phyloP scores from a whole-genome alignment of 2,329 filamentous ascomycete species.

The Arachnomyces sp. region DNA sequence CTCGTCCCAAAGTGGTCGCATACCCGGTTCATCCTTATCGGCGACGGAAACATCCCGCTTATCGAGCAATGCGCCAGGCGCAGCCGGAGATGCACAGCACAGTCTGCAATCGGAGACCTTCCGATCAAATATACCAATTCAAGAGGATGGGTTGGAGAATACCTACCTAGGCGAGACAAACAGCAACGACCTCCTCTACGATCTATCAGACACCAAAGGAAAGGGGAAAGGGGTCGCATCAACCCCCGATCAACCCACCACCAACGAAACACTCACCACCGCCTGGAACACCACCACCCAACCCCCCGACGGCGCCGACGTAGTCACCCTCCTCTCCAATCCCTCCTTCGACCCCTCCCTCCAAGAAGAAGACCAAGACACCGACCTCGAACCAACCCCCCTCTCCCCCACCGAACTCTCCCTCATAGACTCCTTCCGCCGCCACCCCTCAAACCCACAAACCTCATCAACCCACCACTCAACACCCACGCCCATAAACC shows the following conservation, averaged over 20 bases:
- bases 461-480: not conserved
- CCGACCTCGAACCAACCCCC: slow-evolving; percentile 12
- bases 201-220: slow-evolving; percentile 6
- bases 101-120: no score
- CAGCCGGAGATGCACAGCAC: no score
- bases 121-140: no score
- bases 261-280: slow-evolving; percentile 10
- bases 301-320: slow-evolving; percentile 32
- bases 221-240: slow-evolving; percentile 13
- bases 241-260: not conserved
- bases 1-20: no score
- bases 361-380: slow-evolving; percentile 18
- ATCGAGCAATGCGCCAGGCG: no score
- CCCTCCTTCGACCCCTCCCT: slow-evolving; percentile 25
- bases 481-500: not conserved
- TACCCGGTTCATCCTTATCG: no score
- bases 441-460: slow-evolving; percentile 9
- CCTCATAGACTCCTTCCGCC: slow-evolving; percentile 26
- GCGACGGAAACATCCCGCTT: no score
- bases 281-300: slow-evolving; percentile 15
- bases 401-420: slow-evolving; percentile 21
- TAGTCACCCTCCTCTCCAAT: slow-evolving; percentile 32
- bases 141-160: no score
- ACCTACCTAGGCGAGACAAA: no score
- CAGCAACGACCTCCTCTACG: not conserved